Conservation (phyloP, 139 green algal species). For the Pedinophyceae sp. region DNA sequence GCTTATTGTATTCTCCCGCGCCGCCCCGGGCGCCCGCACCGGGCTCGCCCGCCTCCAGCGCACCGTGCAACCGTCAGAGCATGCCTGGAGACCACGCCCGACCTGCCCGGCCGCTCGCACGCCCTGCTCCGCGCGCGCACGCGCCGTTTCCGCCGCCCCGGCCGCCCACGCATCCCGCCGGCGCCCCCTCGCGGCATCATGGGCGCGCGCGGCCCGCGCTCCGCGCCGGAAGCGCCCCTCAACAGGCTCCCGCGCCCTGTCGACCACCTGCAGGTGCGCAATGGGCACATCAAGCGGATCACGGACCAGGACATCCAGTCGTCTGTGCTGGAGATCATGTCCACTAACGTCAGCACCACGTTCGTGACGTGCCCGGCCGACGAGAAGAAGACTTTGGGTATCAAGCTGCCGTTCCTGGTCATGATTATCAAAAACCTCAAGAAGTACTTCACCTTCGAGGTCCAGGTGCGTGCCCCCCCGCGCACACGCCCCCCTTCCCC, state of each 20-base stretch:
- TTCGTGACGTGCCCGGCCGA: conserved; percentile 88
- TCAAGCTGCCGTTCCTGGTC: conserved; percentile 95
- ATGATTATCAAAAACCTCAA: conserved; percentile 98
- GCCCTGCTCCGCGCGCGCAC: background rate
- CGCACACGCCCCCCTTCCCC: too few species aligned
- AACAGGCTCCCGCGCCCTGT: too few species aligned
- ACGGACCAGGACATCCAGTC: conserved; percentile 93
- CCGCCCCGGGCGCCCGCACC: too few species aligned
- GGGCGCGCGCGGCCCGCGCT: too few species aligned
- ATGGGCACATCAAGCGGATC: conserved; percentile 92
- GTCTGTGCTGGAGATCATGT: conserved; percentile 80
- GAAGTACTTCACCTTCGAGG: conserved; percentile 94
- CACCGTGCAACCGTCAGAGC: background rate
- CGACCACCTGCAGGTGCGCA: conserved; percentile 36
- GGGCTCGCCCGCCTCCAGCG: background rate
- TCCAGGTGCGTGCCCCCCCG: too few species aligned
- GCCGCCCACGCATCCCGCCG: background rate
- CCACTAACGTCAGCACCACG: conserved; percentile 67
- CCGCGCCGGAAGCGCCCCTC: too few species aligned
- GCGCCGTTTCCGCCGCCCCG: background rate
- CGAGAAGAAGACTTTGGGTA: conserved; percentile 72
- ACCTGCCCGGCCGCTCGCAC: background rate
- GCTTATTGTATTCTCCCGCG: too few species aligned
- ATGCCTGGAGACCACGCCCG: background rate
- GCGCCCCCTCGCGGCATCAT: background rate